These are phyloP conservation scores for Paramyrothecium roridum DNA, from an alignment of 2,329 filamentous ascomycete species.

Conservation along the genomic window DNA sequence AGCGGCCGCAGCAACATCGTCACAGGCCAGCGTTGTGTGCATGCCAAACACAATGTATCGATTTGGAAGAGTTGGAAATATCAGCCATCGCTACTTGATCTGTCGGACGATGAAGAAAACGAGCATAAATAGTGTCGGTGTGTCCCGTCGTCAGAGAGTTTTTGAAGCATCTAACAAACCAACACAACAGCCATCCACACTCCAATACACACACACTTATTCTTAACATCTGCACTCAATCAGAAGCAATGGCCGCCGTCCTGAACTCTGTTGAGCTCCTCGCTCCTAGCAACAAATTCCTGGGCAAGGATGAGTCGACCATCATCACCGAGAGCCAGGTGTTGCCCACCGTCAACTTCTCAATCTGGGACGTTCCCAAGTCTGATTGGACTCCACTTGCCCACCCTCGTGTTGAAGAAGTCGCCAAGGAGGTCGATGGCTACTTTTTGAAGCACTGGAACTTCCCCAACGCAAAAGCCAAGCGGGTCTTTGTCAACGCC, in stretches of 20 bases:
- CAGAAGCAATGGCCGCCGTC: background rate
- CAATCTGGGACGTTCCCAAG: background rate
- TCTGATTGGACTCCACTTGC: background rate
- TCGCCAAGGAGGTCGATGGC: slow-evolving; percentile 29
- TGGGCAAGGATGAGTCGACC: background rate
- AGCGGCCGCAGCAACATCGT: too few species aligned
- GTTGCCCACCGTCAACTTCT: background rate
- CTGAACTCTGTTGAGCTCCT: background rate
- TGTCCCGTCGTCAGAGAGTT: too few species aligned
- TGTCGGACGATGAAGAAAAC: too few species aligned
- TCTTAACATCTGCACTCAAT: too few species aligned
- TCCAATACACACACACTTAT: too few species aligned
- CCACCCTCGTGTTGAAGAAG: slow-evolving; percentile 3
- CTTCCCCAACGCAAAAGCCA: slow-evolving; percentile 25
- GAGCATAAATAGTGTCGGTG: too few species aligned
- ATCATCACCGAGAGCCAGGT: background rate
- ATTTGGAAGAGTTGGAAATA: too few species aligned
- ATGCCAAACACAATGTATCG: too few species aligned
- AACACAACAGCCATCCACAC: background rate
- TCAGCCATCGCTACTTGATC: too few species aligned
- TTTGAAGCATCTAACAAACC: background rate
- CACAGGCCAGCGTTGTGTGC: too few species aligned
- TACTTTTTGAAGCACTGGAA: slow-evolving; percentile 36
- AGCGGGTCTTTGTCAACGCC: slow-evolving; percentile 26
- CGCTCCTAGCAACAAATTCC: background rate